These are phyloP conservation scores for Pouteria campechiana DNA, from an alignment of 179 eudicot genomes.

Conservation along the genomic window DNA sequence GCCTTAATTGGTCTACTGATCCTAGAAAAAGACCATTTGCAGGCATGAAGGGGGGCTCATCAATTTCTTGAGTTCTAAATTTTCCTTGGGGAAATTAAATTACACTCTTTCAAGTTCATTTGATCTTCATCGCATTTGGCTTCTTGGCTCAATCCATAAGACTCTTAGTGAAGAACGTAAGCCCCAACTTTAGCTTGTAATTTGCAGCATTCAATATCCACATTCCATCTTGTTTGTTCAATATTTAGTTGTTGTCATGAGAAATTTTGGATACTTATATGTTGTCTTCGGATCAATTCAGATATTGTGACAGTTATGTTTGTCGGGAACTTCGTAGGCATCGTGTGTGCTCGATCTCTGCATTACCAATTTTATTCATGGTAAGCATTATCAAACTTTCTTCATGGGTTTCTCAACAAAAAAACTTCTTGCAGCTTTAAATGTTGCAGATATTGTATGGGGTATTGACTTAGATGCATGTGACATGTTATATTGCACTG, in stretches of 20 bases:
- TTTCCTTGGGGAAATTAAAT: constrained; percentile 21
- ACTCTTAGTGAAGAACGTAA: constrained; percentile 55
- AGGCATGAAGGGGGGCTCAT: constrained; percentile 88
- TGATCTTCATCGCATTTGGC: constrained; percentile 20
- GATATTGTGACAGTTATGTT: constrained; percentile 83
- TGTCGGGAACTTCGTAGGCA: constrained; percentile 89
- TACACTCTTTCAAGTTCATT: constrained; percentile 21
- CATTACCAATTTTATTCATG: constrained; percentile 96
- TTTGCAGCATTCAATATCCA: background rate
- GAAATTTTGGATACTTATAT: constrained; percentile 3
- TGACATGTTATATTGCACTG: background rate
- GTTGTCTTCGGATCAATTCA: constrained; percentile 20
- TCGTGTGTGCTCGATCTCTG: constrained; percentile 81
- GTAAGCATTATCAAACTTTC: constrained; percentile 25
- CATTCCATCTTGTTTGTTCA: no score
- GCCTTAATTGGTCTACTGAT: background rate
- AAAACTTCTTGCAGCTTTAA: no score
- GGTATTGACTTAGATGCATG: no score
- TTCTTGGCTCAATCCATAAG: constrained; percentile 17
- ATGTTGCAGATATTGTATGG: no score
- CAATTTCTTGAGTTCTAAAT: constrained; percentile 30
- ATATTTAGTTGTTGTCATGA: no score
- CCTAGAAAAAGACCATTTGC: no score
- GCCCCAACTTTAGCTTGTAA: constrained; percentile 5
- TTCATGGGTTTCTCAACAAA: no score